phyloP scores from a whole-genome alignment of 2,329 filamentous ascomycete genomes.

The Scedosporium aurantiacum region DNA sequence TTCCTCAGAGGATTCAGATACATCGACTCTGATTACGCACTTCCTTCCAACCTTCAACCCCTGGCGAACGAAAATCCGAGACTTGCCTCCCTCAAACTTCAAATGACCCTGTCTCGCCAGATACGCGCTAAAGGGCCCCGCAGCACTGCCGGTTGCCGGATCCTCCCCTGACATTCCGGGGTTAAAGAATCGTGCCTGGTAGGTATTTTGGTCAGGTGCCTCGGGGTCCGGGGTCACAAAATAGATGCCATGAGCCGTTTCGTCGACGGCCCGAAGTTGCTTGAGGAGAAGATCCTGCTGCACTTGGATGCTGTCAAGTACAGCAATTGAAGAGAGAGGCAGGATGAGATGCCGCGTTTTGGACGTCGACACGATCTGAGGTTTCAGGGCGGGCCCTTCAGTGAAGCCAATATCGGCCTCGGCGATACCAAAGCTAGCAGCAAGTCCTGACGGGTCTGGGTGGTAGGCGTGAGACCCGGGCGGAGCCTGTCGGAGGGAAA shows the following conservation, averaged over 20 bases:
- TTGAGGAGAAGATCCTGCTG: slow-evolving; percentile 10
- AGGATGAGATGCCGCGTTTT: slow-evolving; percentile 12
- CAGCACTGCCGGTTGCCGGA: slow-evolving; percentile 14
- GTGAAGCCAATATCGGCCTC: slow-evolving; percentile 8
- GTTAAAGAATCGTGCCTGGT: slow-evolving; percentile 14
- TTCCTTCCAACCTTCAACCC: background rate
- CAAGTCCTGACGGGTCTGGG: slow-evolving; percentile 7
- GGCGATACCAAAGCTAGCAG: slow-evolving; percentile 6
- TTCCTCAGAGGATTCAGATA: background rate
- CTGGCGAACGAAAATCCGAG: background rate
- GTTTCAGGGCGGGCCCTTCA: background rate
- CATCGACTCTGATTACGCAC: background rate
- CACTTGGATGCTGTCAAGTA: slow-evolving; percentile 7
- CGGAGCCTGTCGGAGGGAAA: slow-evolving; percentile 10
- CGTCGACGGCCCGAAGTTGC: slow-evolving; percentile 10
- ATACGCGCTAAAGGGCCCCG: slow-evolving; percentile 11
- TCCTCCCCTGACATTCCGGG: slow-evolving; percentile 14
- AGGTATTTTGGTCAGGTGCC: background rate
- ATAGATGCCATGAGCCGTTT: slow-evolving; percentile 10
- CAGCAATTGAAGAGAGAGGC: slow-evolving; percentile 8
- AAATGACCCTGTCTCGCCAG: slow-evolving; percentile 8
- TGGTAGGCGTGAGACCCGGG: slow-evolving; percentile 9
- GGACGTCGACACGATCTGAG: slow-evolving; percentile 12
- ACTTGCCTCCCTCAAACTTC: background rate
- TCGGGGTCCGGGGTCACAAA: slow-evolving; percentile 8